Base-by-base conservation (phyloP, 768 basidiomycete genomes). In the Termitomyces heimii region DNA sequence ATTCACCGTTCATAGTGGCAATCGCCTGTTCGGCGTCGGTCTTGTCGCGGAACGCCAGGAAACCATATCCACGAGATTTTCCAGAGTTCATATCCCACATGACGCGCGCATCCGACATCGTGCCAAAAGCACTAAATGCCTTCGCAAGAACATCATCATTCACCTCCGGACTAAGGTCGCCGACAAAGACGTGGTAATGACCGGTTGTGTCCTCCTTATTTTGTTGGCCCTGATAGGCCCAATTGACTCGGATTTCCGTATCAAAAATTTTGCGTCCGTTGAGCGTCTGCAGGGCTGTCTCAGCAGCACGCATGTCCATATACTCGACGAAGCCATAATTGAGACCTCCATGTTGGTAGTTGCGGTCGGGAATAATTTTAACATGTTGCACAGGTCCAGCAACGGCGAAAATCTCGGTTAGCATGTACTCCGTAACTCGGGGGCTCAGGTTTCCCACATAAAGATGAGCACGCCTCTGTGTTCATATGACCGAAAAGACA, bases 71-170 rank as follows among this genome's bases (percentile, higher is more conserved):
- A 66, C 96, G 89, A 67, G 89, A 93, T 77, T 98, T 98, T 60
- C 97, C 97, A 53, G 95, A 96, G 75, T 95, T 97, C 94, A 98
- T 98, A 71, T 99, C 97, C 96, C 96, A 98, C 96, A 98, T 98
- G 59, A 98, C 97, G 34, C 97, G 85, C 50, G 96, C 96, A 73
- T 99, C 97, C 52, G 93, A 95, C 75, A 99, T 82, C 60, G 89
- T 90, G 32, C 94, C 95, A 70, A 99, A 99, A 39, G 96, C 96
- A 65, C 85, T 87, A 79, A 99, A 99, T 7, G 97, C 97, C 77
- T 98, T 98, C 57, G 77, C 88, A 61, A 99, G 86, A 54, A 98
- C 93, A 18, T 95, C 94, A 66, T 99, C 97, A 71, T 94, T 98
- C 70, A 99, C 95, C 72, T 99, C 97, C 24, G 97, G 96, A 64